Evolutionary conservation across 306 rosid genomes (phyloP).

Genomic region (Trichosanthes truncata): DNA sequence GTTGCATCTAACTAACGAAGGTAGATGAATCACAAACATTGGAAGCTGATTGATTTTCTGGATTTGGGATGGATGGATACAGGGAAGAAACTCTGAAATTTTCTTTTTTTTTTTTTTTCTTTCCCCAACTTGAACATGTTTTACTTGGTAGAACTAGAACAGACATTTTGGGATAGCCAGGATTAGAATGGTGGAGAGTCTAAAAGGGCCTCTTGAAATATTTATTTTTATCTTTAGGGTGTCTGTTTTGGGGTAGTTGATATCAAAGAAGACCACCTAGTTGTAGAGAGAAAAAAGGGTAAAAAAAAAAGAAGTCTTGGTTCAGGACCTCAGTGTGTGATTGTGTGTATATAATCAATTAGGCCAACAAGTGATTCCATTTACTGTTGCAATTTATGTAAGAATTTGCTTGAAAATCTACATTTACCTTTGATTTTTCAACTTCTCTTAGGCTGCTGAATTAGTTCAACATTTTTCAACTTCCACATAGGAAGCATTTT

Average conservation of each 20-base stretch:
- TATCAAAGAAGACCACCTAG: neutral
- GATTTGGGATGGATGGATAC: neutral
- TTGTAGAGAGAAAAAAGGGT: neutral
- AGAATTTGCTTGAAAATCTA: neutral
- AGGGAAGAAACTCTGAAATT: neutral
- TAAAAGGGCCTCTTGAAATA: neutral
- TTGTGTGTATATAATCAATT: constrained; percentile 22
- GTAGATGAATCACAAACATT: neutral
- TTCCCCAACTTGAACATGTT: neutral
- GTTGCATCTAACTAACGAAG: constrained; percentile 39
- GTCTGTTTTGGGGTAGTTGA: neutral
- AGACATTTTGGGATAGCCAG: constrained; percentile 5
- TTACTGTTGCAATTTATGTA: neutral
- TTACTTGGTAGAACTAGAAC: neutral
- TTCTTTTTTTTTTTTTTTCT: neutral
- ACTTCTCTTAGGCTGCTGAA: neutral
- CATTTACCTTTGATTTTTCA: neutral
- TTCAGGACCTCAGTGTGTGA: constrained; percentile 12
- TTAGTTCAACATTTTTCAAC: neutral
- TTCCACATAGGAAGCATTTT: neutral
- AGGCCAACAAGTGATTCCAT: constrained; percentile 9
- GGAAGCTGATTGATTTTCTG: neutral
- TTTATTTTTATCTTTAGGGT: neutral
- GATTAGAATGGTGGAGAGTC: neutral
- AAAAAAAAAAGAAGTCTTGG: neutral